These are phyloP conservation scores for Colletotrichum australisinense DNA, from an alignment of 2,329 filamentous ascomycete genomes.

Conservation along the genomic window DNA sequence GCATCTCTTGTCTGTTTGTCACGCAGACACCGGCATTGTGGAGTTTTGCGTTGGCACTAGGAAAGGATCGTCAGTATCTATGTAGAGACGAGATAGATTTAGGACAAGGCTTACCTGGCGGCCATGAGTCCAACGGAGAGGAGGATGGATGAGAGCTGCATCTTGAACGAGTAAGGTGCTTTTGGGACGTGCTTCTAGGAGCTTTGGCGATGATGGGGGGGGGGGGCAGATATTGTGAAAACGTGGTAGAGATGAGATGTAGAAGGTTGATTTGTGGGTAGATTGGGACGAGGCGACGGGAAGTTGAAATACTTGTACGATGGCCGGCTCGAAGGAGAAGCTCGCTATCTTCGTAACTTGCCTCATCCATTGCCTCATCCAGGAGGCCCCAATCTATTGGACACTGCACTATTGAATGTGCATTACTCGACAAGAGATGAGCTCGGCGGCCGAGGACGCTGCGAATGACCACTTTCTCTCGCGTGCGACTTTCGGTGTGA, in stretches of 20 bases:
- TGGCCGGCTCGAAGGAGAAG: background rate
- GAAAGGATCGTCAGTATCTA: background rate
- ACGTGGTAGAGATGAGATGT: background rate
- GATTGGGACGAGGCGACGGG: background rate
- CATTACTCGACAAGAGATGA: background rate
- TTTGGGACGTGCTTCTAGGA: background rate
- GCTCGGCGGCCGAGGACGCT: background rate
- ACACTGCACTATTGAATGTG: background rate
- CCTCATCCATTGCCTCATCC: background rate
- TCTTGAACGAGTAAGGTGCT: background rate
- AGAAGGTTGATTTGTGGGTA: background rate
- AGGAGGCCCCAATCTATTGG: background rate
- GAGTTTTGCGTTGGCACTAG: conserved; percentile 1
- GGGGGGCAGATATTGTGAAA: background rate
- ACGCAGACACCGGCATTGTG: conserved; percentile 17
- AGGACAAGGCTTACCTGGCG: background rate
- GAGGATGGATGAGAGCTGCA: background rate
- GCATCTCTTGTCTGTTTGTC: background rate
- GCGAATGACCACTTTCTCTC: background rate
- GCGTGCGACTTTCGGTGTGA: background rate
- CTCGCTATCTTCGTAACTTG: background rate
- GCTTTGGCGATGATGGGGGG: background rate
- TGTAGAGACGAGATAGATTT: background rate
- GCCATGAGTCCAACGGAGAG: background rate
- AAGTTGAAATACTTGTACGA: background rate